Evolutionary conservation across 176 grass and related monocot species (phyloP).

Genomic region (Cymbopogon citratus): DNA sequence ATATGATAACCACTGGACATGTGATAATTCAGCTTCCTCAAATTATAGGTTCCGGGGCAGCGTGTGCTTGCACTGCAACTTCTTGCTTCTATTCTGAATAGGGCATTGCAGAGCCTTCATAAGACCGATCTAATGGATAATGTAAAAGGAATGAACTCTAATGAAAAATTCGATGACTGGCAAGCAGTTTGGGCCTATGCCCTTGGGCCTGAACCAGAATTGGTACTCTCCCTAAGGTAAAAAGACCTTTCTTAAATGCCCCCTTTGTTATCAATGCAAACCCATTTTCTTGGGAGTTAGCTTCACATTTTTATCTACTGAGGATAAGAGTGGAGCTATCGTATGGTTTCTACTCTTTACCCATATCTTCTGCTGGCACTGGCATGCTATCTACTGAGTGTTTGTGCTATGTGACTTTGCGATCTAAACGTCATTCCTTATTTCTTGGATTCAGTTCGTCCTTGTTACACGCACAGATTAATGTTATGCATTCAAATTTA

Average conservation of each 20-base stretch:
- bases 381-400: not conserved
- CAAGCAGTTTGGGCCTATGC: constrained; percentile 96
- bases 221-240: constrained; percentile 83
- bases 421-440: not conserved
- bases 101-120: constrained; percentile 59
- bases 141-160: constrained; percentile 29
- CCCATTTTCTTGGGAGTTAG: not conserved
- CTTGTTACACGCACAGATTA: not conserved
- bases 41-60: constrained; percentile 86
- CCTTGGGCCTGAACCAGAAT: constrained; percentile 84
- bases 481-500: not conserved
- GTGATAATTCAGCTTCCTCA: constrained; percentile 25
- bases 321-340: not conserved
- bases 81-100: constrained; percentile 71
- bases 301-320: not conserved
- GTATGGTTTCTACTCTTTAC: not conserved
- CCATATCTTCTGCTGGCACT: not conserved
- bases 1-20: not conserved
- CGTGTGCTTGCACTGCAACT: constrained; percentile 75
- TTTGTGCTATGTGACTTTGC: not conserved
- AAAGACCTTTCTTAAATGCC: constrained; percentile 6
- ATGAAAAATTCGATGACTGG: constrained; percentile 65
- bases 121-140: constrained; percentile 44
- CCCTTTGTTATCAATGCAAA: not conserved
- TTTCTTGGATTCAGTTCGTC: not conserved